Evolutionary conservation across 2,329 filamentous ascomycete species (phyloP).

Genomic region (Trichoderma arundinaceum): DNA sequence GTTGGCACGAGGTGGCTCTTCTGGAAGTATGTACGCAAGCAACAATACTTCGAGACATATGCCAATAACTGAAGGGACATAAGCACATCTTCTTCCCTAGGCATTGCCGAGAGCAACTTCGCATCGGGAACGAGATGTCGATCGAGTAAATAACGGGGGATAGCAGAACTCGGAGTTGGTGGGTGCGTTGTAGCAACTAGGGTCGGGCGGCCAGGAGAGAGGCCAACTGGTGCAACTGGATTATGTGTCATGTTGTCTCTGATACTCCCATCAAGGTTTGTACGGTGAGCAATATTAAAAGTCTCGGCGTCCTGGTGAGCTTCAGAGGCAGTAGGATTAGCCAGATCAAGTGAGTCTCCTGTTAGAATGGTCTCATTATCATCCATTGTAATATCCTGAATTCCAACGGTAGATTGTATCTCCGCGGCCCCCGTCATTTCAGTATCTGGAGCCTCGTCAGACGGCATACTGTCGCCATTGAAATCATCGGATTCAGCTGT

Average conservation of each 20-base stretch:
- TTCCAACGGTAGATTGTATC: constrained; percentile 80
- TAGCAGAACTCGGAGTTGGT: constrained; percentile 70
- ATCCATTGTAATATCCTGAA: constrained; percentile 81
- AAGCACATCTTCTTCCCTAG: constrained; percentile 93
- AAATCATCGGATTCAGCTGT: constrained; percentile 89
- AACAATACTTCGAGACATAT: constrained; percentile 99
- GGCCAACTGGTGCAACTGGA: constrained; percentile 68
- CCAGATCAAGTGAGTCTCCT: constrained; percentile 73
- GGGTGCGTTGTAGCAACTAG: constrained; percentile 76
- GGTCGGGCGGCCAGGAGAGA: constrained; percentile 75
- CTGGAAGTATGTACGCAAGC: constrained; percentile 93
- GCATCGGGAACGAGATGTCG: constrained; percentile 71
- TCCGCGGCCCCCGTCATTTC: constrained; percentile 82
- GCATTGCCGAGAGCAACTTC: constrained; percentile 86
- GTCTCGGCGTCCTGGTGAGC: constrained; percentile 81
- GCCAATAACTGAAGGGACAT: constrained; percentile 97
- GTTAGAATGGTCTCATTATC: constrained; percentile 81
- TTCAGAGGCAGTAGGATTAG: constrained; percentile 79
- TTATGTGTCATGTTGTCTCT: constrained; percentile 73
- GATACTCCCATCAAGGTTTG: constrained; percentile 82
- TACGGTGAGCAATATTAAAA: constrained; percentile 91
- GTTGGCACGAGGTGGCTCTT: constrained; percentile 90
- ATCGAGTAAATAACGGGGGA: constrained; percentile 81
- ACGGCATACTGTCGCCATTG: constrained; percentile 79
- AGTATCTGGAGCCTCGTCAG: constrained; percentile 76